Evolutionary conservation across 768 basidiomycete genomes (phyloP).

Genomic region (Trametes meyenii): DNA sequence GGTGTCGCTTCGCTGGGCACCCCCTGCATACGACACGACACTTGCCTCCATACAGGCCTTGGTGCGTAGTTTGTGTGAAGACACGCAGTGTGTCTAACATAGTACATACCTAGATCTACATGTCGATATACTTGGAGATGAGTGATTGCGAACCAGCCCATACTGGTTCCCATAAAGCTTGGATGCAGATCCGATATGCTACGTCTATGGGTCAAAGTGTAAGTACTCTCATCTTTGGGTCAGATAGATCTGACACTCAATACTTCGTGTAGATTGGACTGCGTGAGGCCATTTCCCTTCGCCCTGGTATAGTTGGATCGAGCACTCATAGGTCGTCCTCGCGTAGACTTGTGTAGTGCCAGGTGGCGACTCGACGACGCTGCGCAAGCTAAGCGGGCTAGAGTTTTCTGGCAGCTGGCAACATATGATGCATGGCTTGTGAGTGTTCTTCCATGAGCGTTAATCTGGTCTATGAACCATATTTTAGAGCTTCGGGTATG

Average conservation of each 20-base stretch:
- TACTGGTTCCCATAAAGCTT: slow-evolving; percentile 49
- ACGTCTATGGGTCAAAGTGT: slow-evolving; percentile 63
- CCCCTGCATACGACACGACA: slow-evolving; percentile 52
- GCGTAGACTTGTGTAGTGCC: slow-evolving; percentile 57
- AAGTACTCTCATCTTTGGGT: slow-evolving; percentile 29
- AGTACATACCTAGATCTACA: slow-evolving; percentile 38
- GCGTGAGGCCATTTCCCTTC: slow-evolving; percentile 14
- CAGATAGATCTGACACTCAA: not conserved
- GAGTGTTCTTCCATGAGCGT: not conserved
- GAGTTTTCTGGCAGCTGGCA: slow-evolving; percentile 73
- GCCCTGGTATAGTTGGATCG: too few species aligned
- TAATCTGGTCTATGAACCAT: not conserved
- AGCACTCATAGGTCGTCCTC: not conserved
- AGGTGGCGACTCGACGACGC: slow-evolving; percentile 61
- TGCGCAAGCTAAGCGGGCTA: slow-evolving; percentile 51
- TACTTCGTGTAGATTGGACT: slow-evolving; percentile 35
- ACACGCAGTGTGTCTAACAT: slow-evolving; percentile 36
- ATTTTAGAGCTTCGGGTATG: slow-evolving; percentile 60
- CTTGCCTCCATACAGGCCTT: slow-evolving; percentile 56
- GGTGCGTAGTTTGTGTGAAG: slow-evolving; percentile 40
- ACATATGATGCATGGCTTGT: slow-evolving; percentile 64
- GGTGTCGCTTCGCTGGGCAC: slow-evolving; percentile 51
- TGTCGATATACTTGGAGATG: slow-evolving; percentile 54
- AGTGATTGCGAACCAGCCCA: slow-evolving; percentile 50
- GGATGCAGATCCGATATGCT: slow-evolving; percentile 58